Evolutionary conservation across 495 filamentous ascomycete species (phyloP).

Genomic region (Aspergillus cristatus): DNA sequence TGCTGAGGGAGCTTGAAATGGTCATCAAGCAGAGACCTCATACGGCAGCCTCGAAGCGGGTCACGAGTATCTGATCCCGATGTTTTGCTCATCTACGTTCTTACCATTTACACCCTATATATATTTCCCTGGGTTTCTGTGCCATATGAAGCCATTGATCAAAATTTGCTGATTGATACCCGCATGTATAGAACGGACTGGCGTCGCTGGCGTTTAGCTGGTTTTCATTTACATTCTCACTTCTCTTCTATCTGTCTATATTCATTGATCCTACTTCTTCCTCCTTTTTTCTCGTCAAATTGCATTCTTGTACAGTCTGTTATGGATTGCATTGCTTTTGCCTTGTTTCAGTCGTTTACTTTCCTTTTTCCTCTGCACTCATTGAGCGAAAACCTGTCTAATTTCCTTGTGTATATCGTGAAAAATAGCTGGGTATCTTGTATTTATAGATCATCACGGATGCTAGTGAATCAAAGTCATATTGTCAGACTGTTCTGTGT

Average conservation of each 20-base stretch:
- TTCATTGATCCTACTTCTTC: slow-evolving; percentile 1
- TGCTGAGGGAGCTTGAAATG: slow-evolving; percentile 86
- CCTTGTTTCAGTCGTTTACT: slow-evolving; percentile 1
- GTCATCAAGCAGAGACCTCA: slow-evolving; percentile 71
- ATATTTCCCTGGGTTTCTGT: no score
- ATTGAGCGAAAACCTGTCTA: no score
- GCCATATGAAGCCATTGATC: slow-evolving; percentile 8
- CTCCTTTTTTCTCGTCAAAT: slow-evolving; percentile 1
- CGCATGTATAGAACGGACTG: slow-evolving; percentile 31
- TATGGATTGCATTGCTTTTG: neutral
- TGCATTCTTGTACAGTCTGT: neutral
- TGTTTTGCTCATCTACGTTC: slow-evolving; percentile 1
- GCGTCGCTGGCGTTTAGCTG: slow-evolving; percentile 23
- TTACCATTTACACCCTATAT: slow-evolving; percentile 6
- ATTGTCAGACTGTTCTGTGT: no score
- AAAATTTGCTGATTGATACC: slow-evolving; percentile 30
- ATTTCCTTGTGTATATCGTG: no score
- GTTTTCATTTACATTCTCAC: slow-evolving; percentile 7
- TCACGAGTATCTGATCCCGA: slow-evolving; percentile 37
- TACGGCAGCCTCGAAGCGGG: slow-evolving; percentile 27
- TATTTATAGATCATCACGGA: no score
- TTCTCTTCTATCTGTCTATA: slow-evolving; percentile 6
- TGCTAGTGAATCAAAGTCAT: no score
- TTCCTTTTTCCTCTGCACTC: slow-evolving; percentile 3
- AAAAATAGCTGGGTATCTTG: no score